Evolutionary conservation across 768 basidiomycete genomes (phyloP).

Genomic region (Chalciporus pseudorubinellus): DNA sequence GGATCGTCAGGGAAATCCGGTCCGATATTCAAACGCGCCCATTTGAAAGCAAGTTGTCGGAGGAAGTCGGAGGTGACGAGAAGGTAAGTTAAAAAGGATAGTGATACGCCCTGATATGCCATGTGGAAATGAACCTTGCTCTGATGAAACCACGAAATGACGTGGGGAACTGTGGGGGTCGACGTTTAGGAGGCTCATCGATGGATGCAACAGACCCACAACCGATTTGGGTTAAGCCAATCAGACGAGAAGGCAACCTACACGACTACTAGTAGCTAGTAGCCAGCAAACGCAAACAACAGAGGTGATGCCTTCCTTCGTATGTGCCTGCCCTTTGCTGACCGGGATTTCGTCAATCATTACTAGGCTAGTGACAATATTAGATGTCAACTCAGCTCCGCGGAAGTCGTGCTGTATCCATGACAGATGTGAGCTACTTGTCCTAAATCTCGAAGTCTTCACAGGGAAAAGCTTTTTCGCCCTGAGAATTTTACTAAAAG

Average conservation of each 20-base stretch:
- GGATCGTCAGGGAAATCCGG: slow-evolving; percentile 33
- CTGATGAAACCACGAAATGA: slow-evolving; percentile 13
- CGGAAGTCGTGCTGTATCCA: slow-evolving; percentile 30
- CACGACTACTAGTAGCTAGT: too few relatives aligned
- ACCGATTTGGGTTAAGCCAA: not conserved
- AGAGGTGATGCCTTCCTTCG: not conserved
- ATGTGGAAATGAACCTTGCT: slow-evolving; percentile 1
- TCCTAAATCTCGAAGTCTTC: not conserved
- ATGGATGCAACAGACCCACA: not conserved
- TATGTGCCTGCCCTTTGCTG: slow-evolving; percentile 5
- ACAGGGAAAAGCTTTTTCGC: not conserved
- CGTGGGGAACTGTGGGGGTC: slow-evolving; percentile 21
- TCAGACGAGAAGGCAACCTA: not conserved
- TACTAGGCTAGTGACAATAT: slow-evolving; percentile 7
- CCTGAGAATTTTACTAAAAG: not conserved
- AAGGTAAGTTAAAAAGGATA: slow-evolving; percentile 8
- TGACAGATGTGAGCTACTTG: too few relatives aligned
- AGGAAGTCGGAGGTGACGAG: slow-evolving; percentile 29
- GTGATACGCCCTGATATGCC: slow-evolving; percentile 22
- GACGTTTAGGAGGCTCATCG: slow-evolving; percentile 19
- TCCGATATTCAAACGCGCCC: slow-evolving; percentile 16
- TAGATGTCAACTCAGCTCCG: slow-evolving; percentile 24
- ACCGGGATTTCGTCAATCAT: slow-evolving; percentile 21
- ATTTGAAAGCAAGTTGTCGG: slow-evolving; percentile 8
- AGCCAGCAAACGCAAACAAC: slow-evolving; percentile 9